Evolutionary conservation across 1,284 basidiomycete genomes (phyloP).

Genomic region (Ceratobasidium theobromae): DNA sequence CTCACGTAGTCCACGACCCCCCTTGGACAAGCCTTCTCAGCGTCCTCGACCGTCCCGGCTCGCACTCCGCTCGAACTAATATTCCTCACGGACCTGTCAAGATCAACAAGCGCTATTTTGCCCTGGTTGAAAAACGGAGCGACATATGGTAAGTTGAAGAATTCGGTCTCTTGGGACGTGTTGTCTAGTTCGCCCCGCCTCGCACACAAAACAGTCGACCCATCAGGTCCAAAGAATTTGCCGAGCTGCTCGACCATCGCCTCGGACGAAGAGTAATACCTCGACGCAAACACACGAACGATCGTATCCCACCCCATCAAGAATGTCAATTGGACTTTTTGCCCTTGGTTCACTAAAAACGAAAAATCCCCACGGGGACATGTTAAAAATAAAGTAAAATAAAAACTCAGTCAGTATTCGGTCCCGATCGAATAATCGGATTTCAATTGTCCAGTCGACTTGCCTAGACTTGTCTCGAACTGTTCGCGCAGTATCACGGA

Average conservation of each 20-base stretch:
- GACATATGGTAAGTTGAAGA: conserved; percentile 48
- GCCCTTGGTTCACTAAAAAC: neutral
- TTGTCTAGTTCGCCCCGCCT: conserved; percentile 49
- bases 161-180: conserved; percentile 41
- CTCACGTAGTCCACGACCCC: conserved; percentile 54
- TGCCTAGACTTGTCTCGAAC: conserved; percentile 46
- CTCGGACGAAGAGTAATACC: conserved; percentile 64
- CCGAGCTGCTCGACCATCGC: conserved; percentile 59
- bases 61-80: conserved; percentile 77
- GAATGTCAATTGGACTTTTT: conserved; percentile 57
- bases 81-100: conserved; percentile 56
- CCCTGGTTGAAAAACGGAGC: conserved; percentile 51
- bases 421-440: no score
- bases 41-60: conserved; percentile 46
- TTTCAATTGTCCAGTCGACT: conserved; percentile 15
- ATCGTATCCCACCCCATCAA: conserved; percentile 88
- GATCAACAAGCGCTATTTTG: conserved; percentile 60
- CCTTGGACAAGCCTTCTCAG: conserved; percentile 49
- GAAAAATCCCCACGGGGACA: conserved; percentile 11
- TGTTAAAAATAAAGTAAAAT: no score
- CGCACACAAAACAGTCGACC: conserved; percentile 73
- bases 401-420: no score
- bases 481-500: conserved; percentile 62
- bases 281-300: conserved; percentile 75
- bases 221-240: conserved; percentile 60